These are phyloP conservation scores for Adansonia madagascariensis DNA, from an alignment of 441 rosid genomes.

Conservation along the genomic window DNA sequence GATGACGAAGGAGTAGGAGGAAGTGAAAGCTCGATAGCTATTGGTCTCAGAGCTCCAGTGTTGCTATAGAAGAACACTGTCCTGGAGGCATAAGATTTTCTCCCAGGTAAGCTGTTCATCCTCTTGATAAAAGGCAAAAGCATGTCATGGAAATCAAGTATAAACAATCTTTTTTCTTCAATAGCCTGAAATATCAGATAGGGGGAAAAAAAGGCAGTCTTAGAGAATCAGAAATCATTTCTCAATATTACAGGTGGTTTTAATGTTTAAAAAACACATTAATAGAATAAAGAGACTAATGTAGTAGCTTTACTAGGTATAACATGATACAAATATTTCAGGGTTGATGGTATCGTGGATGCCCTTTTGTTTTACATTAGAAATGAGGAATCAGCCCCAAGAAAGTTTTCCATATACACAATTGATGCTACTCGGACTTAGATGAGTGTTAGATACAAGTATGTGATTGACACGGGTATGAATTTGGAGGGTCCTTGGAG, in stretches of 20 bases:
- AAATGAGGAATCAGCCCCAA: background rate
- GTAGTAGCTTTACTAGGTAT: background rate
- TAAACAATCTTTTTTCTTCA: slow-evolving; percentile 79
- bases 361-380: background rate
- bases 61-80: slow-evolving; percentile 62
- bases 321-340: background rate
- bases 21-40: slow-evolving; percentile 84
- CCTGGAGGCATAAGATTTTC: slow-evolving; percentile 76
- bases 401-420: background rate
- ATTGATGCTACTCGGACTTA: too few species aligned
- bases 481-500: too few species aligned
- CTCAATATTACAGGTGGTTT: background rate
- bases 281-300: background rate
- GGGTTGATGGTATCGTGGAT: background rate
- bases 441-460: too few species aligned
- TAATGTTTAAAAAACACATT: background rate
- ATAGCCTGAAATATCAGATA: slow-evolving; percentile 63
- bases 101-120: slow-evolving; percentile 62
- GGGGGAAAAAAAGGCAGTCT: slow-evolving; percentile 11
- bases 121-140: slow-evolving; percentile 72
- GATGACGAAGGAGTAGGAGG: slow-evolving; percentile 61
- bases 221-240: slow-evolving; percentile 11
- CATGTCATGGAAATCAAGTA: slow-evolving; percentile 84
- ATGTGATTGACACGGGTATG: too few species aligned
- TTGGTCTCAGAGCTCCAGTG: slow-evolving; percentile 56